These are phyloP conservation scores for Kazachstania viticola DNA, from an alignment of 805 yeast species.

Conservation along the genomic window DNA sequence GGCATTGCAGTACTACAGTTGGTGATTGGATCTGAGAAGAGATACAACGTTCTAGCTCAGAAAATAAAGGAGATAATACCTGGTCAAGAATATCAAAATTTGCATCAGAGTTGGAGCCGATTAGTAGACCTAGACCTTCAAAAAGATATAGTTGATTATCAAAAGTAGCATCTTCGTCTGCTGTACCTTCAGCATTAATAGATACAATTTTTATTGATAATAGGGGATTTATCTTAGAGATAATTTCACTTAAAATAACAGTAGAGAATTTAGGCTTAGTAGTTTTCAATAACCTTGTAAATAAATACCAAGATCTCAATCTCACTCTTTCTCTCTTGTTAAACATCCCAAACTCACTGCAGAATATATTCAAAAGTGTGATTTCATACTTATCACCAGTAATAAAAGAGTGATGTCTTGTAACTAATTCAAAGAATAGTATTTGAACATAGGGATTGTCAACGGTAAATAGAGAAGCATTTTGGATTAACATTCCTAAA, in stretches of 20 bases:
- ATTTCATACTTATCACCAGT: slow-evolving; percentile 33
- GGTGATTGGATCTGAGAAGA: slow-evolving; percentile 32
- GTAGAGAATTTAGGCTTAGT: slow-evolving; percentile 56
- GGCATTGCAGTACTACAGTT: slow-evolving; percentile 55
- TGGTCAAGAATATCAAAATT: slow-evolving; percentile 42
- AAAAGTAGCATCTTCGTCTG: slow-evolving; percentile 47
- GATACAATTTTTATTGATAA: slow-evolving; percentile 39
- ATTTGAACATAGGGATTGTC: slow-evolving; percentile 77
- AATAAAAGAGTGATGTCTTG: slow-evolving; percentile 59
- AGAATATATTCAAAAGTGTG: slow-evolving; percentile 63
- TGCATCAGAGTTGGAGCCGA: slow-evolving; percentile 37
- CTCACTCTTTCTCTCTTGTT: slow-evolving; percentile 64
- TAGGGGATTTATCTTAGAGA: slow-evolving; percentile 50
- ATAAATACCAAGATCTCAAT: slow-evolving; percentile 81
- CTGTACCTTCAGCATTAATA: slow-evolving; percentile 26
- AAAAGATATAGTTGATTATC: slow-evolving; percentile 72
- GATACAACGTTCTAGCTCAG: slow-evolving; percentile 57
- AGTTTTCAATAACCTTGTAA: slow-evolving; percentile 68
- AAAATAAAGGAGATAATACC: slow-evolving; percentile 65
- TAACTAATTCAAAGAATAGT: slow-evolving; percentile 72
- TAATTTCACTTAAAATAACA: slow-evolving; percentile 40
- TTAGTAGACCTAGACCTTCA: slow-evolving; percentile 75
- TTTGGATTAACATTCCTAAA: slow-evolving; percentile 19
- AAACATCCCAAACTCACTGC: slow-evolving; percentile 73
- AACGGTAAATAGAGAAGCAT: slow-evolving; percentile 32